Percentiles rank a stretch among this genome's conserved stretches.
phyloP scores from a whole-genome alignment of 257 asterid species.

The Ilex asprella region DNA sequence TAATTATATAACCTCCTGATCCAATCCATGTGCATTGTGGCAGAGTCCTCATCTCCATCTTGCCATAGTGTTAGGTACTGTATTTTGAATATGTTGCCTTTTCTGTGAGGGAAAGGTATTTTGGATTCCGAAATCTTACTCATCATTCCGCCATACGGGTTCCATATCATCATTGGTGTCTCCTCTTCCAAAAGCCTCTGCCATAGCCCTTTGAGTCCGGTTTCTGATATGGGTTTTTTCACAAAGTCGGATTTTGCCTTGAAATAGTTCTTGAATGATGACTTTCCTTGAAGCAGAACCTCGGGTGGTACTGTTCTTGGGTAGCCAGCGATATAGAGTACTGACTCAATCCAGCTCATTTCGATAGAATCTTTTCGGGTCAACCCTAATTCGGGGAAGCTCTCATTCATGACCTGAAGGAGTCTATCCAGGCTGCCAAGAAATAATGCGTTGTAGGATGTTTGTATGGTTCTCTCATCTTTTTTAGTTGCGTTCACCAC shows the following conservation, averaged over 20 bases:
- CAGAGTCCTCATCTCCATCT: not conserved
- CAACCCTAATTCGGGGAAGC: not conserved
- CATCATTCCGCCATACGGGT: not conserved
- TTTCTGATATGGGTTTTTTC: not conserved
- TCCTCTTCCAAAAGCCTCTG: not conserved
- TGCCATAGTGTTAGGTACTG: not conserved
- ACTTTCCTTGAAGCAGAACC: not conserved
- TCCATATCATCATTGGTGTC: not conserved
- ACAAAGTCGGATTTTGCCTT: not conserved
- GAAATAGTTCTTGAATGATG: conserved; percentile 1
- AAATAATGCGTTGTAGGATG: not conserved
- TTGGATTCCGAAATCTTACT: too few relatives aligned
- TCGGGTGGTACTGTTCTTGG: not conserved
- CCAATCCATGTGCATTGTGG: not conserved
- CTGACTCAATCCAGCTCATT: not conserved
- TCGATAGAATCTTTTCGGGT: not conserved
- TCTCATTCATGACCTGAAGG: not conserved
- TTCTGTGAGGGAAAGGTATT: not conserved
- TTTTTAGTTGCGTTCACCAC: too few relatives aligned
- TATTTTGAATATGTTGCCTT: not conserved
- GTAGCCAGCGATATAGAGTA: not conserved
- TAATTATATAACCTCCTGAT: not conserved
- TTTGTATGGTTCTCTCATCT: too few relatives aligned
- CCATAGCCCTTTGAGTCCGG: not conserved
- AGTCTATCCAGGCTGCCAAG: not conserved